Evolutionary conservation across 768 basidiomycete genomes (phyloP), one percentile per base, ranked within the genome.

Genomic region (Boletellus ananas): DNA sequence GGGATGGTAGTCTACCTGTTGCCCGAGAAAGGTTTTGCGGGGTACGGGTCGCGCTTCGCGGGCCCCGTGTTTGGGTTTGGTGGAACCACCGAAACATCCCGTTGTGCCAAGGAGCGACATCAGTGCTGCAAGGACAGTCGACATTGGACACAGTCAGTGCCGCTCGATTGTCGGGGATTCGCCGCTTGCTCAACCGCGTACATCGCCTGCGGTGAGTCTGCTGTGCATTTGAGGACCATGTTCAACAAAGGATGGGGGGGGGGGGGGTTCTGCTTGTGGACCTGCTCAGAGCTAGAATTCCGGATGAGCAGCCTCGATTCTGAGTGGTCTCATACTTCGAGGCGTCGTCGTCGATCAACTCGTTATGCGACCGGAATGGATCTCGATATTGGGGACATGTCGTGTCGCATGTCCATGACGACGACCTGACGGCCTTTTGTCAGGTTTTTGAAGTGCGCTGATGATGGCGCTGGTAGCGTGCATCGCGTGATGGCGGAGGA

Each of bases 31-130:
- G 83, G 80, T 3, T 77, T 75, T 54, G 60, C 72, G 36, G 83
- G 84, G 5, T 84, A 83, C 57, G 82, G 83, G 0, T 79, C 82
- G 1, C 79, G 84, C 47, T 88, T 84, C 55, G 80, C 81, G 25
- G 83, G 85, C 62, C 83, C 84, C 40, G 82, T 82, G 23, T 72
- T 85, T 37, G 84, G 84, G 17, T 85, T 85, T 63, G 83, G 49
- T 53, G 43, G 56, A 86, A 83, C 62, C 83, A 85, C 58, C 67
- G 50, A 83, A 83, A 75, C 75, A 84, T 73, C 66, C 81, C n/a
- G 78, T 85, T 46, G 29, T 11, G 29, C 29, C 4, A 29, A 11
- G 8, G 9, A 29, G 8, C 11, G 11, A 29, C 29, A 29, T 5
- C 8, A 29, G 11, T 11, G 29, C 29, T 10, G 29, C 29, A 10